These are phyloP conservation scores for Phytopythium litorale DNA, from an alignment of 352 stramenopile species.

Conservation along the genomic window DNA sequence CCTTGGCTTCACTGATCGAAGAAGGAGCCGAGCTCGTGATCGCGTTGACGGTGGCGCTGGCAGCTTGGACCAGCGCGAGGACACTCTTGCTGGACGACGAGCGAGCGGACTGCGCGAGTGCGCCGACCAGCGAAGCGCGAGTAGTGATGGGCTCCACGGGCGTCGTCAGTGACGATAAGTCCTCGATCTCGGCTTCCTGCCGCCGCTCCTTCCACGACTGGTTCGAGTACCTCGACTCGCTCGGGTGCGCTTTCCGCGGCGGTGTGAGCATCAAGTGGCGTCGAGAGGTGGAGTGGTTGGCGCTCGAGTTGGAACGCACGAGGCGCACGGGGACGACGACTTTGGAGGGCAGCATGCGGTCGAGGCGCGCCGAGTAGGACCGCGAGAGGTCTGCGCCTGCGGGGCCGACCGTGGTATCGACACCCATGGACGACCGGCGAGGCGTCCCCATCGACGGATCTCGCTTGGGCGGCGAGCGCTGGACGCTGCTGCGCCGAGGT, in stretches of 20 bases:
- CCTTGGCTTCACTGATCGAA: constrained; percentile 4
- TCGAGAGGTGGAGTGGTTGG: constrained; percentile 11
- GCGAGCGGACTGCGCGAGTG: neutral
- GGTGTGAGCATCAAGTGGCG: neutral
- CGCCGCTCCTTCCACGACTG: constrained; percentile 21
- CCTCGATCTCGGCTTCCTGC: constrained; percentile 13
- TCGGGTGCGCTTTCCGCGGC: constrained; percentile 21
- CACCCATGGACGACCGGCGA: neutral
- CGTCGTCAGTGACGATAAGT: constrained; percentile 3
- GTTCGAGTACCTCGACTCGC: constrained; percentile 31
- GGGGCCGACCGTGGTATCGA: neutral
- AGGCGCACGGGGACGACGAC: constrained; percentile 2
- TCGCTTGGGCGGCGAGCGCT: constrained; percentile 5
- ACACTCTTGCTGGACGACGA: constrained; percentile 5
- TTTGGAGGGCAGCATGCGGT: neutral
- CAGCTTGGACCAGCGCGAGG: constrained; percentile 2
- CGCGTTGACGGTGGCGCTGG: constrained; percentile 5
- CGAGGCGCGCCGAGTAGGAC: neutral
- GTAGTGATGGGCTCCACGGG: constrained; percentile 3
- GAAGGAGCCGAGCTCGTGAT: neutral
- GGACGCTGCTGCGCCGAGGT: neutral
- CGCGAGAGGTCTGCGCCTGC: neutral
- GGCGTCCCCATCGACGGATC: neutral
- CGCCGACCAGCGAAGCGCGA: neutral
- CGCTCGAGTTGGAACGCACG: constrained; percentile 9